Base-by-base conservation (phyloP, 2,329 filamentous ascomycete species). In the Aciculosporium take region DNA sequence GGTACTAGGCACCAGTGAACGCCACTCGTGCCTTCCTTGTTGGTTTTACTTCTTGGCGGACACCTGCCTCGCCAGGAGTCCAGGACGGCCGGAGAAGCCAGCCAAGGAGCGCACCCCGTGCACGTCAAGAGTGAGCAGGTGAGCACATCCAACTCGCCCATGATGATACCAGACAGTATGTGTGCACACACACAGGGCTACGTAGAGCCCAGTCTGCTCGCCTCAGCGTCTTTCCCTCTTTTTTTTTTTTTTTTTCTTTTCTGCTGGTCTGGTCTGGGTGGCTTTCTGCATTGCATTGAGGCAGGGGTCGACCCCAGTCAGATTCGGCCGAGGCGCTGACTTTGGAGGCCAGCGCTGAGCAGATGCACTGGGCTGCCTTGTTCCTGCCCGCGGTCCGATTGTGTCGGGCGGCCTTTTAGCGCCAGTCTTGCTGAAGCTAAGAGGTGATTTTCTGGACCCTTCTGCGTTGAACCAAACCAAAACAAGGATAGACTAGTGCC, bases 281-380 rank as follows among this genome's bases (percentile, higher is more conserved):
- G 24, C 39, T 36, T 34, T 41, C 30, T 31, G 38, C 37, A 23
- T 7, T 4, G 23, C 35, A 36, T 37, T 4, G 8, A 30, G 31
- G 31, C 43, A 39, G 34, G 43, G 43, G 39, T 15, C 17, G 30
- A 21, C n/a, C 15, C 40, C 37, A 24, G 18, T 24, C 37, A 33
- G 37, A 45, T 43, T 45, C 44, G 44, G 44, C 44, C 40, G 44
- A 43, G 38, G 44, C 30, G 33, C 23, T 28, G 40, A 34, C 21
- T n/a, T n/a, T n/a, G n/a, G n/a, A n/a, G n/a, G n/a, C n/a, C n/a
- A n/a, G n/a, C n/a, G n/a, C n/a, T n/a, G n/a, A n/a, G n/a, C n/a
- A n/a, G n/a, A n/a, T n/a, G n/a, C n/a, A n/a, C n/a, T n/a, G n/a
- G n/a, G n/a, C n/a, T n/a, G n/a, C 23, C 32, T 20, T 31, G 12